Evolutionary conservation across 2,329 filamentous ascomycete species (phyloP).

Genomic region (Graphiopsis chlorocephala): DNA sequence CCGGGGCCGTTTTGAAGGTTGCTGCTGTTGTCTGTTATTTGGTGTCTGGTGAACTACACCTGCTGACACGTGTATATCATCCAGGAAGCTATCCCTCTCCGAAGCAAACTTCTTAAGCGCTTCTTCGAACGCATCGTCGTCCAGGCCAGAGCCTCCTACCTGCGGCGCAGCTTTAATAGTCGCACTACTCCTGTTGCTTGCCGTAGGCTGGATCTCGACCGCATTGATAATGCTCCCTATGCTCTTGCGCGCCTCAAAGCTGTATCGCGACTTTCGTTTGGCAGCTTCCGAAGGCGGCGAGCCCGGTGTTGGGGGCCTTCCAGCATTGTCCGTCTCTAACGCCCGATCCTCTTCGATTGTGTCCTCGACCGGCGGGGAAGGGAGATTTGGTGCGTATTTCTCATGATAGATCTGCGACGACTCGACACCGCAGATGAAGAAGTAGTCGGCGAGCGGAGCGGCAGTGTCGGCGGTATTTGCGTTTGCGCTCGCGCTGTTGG

Average conservation of each 20-base stretch:
- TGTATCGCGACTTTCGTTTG: conserved; percentile 41
- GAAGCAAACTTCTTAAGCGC: conserved; percentile 90
- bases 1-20: conserved; percentile 51
- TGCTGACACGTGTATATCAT: conserved; percentile 85
- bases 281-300: conserved; percentile 39
- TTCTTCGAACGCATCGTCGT: conserved; percentile 88
- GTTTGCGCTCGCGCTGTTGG: conserved; percentile 12
- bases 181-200: conserved; percentile 63
- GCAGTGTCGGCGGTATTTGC: conserved; percentile 34
- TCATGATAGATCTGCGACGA: conserved; percentile 52
- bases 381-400: conserved; percentile 23
- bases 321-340: conserved; percentile 52
- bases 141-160: conserved; percentile 45
- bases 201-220: conserved; percentile 46
- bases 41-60: conserved; percentile 60
- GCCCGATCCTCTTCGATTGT: conserved; percentile 61
- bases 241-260: conserved; percentile 51
- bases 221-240: conserved; percentile 48
- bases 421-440: conserved; percentile 60
- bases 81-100: conserved; percentile 90
- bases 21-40: conserved; percentile 53
- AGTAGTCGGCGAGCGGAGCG: conserved; percentile 62
- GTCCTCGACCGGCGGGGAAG: conserved; percentile 45
- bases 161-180: conserved; percentile 54
- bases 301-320: conserved; percentile 46